Evolutionary conservation across 164 flowering plant species (phyloP), one percentile per base, ranked within the genome.

Genomic region (Chimonanthus praecox): DNA sequence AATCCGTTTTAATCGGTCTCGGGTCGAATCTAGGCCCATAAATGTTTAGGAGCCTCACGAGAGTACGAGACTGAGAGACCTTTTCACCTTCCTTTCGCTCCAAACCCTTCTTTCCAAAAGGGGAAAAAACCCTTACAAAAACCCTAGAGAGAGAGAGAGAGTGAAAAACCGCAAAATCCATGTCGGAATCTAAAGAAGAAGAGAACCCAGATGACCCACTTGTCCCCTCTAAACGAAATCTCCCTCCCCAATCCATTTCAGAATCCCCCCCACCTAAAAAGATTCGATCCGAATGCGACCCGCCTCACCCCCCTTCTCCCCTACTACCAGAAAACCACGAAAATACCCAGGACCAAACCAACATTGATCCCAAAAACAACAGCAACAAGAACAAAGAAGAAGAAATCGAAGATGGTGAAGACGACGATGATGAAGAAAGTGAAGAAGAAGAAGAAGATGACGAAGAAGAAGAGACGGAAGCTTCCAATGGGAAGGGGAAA

Each of bases 151-250:
- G 65, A 73, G 4, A 67, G 49, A 47, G 4, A 1, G 16, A n/a
- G n/a, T n/a, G 3, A 54, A 54, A 54, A 0, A 2, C 6, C 16
- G 5, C 5, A 47, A 10, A 69, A 74, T 47, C 58, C 66, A 87
- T 87, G 93, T 88, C 85, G 46, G 88, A 85, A 50, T 71, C 71
- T 67, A 75, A 84, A 43, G 68, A 70, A 54, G 60, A 54, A 72
- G 75, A 68, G 60, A 78, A 63, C 47, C 33, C 74, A 58, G 85
- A 81, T 58, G 72, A 75, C 16, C 64, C 74, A 45, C 67, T 83
- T 73, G 75, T 85, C 44, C 88, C 80, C 13, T 33, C 82, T 2
- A 90, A 90, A 75, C 84, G 94, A 10, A 84, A 83, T 58, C 77
- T 83, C 46, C 82, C 82, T 74, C 74, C 63, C 67, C 58, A 15